These are phyloP conservation scores for Panellus pusillus DNA, from an alignment of 768 basidiomycete species.

Conservation along the genomic window DNA sequence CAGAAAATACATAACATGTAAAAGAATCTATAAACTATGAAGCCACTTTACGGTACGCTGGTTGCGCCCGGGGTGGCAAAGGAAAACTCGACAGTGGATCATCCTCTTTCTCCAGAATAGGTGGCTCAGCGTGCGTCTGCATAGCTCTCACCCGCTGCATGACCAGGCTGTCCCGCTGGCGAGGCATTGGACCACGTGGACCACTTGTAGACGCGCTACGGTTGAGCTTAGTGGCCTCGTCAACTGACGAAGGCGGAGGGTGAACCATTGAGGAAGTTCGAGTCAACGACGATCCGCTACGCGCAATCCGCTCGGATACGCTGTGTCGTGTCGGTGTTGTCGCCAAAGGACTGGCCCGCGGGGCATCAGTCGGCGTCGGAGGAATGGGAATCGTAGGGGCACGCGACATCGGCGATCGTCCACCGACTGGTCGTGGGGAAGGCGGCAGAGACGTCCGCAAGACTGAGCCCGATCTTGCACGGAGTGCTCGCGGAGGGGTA, in stretches of 20 bases:
- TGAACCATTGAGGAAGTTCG: constrained; percentile 14
- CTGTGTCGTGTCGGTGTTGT: background rate
- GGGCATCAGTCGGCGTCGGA: background rate
- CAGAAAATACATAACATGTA: background rate
- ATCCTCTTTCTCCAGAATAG: constrained; percentile 12
- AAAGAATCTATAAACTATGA: constrained; percentile 4
- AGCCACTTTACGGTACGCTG: constrained; percentile 26
- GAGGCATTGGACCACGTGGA: constrained; percentile 3
- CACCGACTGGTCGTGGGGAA: constrained; percentile 17
- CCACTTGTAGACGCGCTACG: constrained; percentile 7
- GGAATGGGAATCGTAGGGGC: constrained; percentile 6
- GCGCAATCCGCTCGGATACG: constrained; percentile 4
- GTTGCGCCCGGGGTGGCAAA: constrained; percentile 32
- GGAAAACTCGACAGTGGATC: constrained; percentile 38
- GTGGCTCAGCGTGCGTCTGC: constrained; percentile 10
- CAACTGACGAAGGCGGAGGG: background rate
- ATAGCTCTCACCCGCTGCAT: constrained; percentile 17
- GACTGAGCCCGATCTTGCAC: constrained; percentile 15
- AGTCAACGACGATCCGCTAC: background rate
- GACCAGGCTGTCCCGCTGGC: constrained; percentile 21
- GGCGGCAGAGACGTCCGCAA: constrained; percentile 18
- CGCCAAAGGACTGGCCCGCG: background rate
- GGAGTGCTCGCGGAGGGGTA: background rate
- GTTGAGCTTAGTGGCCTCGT: background rate
- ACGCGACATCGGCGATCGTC: constrained; percentile 3